Evolutionary conservation across 139 green algal species (phyloP).

Genomic region (Volvox reticuliferus): DNA sequence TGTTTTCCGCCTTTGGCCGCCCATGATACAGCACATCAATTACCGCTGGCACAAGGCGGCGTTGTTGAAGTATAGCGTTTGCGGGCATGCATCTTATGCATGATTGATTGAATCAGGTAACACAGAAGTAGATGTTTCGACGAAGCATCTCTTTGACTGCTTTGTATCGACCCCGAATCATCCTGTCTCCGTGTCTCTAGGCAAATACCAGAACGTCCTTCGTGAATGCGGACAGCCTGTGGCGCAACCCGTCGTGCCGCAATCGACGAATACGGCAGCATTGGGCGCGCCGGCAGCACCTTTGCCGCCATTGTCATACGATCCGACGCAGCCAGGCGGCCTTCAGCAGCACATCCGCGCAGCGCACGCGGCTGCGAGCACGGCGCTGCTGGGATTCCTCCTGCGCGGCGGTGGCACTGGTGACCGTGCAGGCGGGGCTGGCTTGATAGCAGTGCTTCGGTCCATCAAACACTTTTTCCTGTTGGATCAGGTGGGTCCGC

Average conservation of each 20-base stretch:
- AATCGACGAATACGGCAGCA: not conserved
- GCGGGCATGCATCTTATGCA: too few species aligned
- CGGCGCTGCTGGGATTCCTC: slow-evolving; percentile 79
- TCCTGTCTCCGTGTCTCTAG: slow-evolving; percentile 54
- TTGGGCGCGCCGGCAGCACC: not conserved
- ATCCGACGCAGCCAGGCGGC: slow-evolving; percentile 55
- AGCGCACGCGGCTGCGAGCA: slow-evolving; percentile 65
- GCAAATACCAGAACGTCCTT: slow-evolving; percentile 94
- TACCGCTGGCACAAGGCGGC: too few species aligned
- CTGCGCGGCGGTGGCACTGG: slow-evolving; percentile 29
- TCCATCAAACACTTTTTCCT: slow-evolving; percentile 95
- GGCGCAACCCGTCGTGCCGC: slow-evolving; percentile 16
- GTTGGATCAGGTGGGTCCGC: slow-evolving; percentile 73
- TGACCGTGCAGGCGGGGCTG: slow-evolving; percentile 35
- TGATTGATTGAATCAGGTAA: too few species aligned
- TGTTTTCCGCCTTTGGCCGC: too few species aligned
- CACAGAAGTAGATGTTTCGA: too few species aligned
- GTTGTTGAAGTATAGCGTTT: too few species aligned
- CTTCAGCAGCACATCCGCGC: slow-evolving; percentile 57
- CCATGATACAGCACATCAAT: too few species aligned
- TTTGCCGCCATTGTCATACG: slow-evolving; percentile 59
- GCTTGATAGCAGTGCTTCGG: slow-evolving; percentile 70
- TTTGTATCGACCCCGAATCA: too few species aligned
- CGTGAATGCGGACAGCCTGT: slow-evolving; percentile 77
- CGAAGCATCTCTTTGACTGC: too few species aligned